phyloP scores from a whole-genome alignment of 129 eudicot genomes.

The Arctium minus region DNA sequence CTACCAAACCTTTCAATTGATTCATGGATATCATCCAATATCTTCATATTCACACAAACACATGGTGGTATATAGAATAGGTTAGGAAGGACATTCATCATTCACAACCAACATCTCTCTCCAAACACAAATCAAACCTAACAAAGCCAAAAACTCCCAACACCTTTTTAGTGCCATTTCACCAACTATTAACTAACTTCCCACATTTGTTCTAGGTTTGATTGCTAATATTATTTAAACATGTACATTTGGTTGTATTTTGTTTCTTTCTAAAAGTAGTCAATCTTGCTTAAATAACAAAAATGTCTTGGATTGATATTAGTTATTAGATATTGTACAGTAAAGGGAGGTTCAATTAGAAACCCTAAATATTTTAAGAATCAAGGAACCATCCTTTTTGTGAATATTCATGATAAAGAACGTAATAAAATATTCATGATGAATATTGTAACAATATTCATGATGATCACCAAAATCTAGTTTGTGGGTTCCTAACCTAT shows the following conservation, averaged over 20 bases:
- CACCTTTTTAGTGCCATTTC: constrained; percentile 6
- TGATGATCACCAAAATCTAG: too few relatives aligned
- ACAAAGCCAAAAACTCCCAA: constrained; percentile 2
- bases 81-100: background rate
- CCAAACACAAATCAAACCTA: constrained; percentile 12
- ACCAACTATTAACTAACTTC: constrained; percentile 21
- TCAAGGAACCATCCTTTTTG: too few relatives aligned
- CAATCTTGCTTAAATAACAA: background rate
- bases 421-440: too few relatives aligned
- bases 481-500: too few relatives aligned
- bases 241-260: background rate
- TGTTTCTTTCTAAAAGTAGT: background rate
- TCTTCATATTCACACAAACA: constrained; percentile 23
- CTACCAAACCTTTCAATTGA: background rate
- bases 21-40: constrained; percentile 1
- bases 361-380: too few relatives aligned
- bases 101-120: constrained; percentile 17
- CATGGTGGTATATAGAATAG: background rate
- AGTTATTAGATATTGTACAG: background rate
- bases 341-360: background rate
- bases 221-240: background rate
- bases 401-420: too few relatives aligned
- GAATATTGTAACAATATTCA: too few relatives aligned
- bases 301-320: background rate
- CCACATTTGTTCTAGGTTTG: background rate